phyloP scores from a whole-genome alignment of 768 basidiomycete species.

The Termitomyces titanicus region DNA sequence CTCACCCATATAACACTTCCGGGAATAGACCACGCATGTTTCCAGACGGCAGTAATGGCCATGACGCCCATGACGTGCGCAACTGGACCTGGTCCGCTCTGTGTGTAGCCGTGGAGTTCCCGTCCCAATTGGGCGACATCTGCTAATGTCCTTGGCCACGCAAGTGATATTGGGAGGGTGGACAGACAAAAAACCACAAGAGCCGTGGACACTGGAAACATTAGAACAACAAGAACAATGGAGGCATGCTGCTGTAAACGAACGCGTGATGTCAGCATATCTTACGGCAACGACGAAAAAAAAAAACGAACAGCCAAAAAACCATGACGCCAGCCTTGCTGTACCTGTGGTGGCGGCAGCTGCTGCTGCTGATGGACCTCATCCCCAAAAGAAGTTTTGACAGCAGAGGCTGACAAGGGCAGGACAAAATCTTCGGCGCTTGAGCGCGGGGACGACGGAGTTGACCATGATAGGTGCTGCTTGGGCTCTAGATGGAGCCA shows the following conservation, averaged over 20 bases:
- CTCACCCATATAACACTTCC: constrained; percentile 89
- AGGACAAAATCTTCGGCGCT: constrained; percentile 44
- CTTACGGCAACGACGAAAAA: not conserved
- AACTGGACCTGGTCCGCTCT: constrained; percentile 58
- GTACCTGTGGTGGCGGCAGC: constrained; percentile 21
- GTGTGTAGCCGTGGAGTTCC: constrained; percentile 76
- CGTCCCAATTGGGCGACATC: constrained; percentile 74
- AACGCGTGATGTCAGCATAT: constrained; percentile 9
- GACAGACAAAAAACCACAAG: constrained; percentile 70
- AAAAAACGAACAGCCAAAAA: constrained; percentile 29
- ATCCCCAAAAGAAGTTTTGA: constrained; percentile 39
- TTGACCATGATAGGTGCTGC: constrained; percentile 38
- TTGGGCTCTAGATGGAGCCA: constrained; percentile 46
- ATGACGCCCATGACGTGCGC: constrained; percentile 82
- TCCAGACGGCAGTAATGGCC: constrained; percentile 85
- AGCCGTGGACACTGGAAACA: constrained; percentile 65
- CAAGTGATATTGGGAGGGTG: constrained; percentile 71
- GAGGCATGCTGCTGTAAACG: constrained; percentile 13
- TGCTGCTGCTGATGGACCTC: constrained; percentile 34
- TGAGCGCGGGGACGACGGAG: constrained; percentile 42
- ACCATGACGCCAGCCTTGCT: constrained; percentile 19
- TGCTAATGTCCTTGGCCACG: constrained; percentile 72
- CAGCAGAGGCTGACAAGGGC: constrained; percentile 46
- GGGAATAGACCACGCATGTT: constrained; percentile 96
- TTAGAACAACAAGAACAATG: constrained; percentile 37